Evolutionary conservation across 495 filamentous ascomycete species (phyloP), one percentile per base, ranked within the genome.

Genomic region (Penicillium ochrochloron): DNA sequence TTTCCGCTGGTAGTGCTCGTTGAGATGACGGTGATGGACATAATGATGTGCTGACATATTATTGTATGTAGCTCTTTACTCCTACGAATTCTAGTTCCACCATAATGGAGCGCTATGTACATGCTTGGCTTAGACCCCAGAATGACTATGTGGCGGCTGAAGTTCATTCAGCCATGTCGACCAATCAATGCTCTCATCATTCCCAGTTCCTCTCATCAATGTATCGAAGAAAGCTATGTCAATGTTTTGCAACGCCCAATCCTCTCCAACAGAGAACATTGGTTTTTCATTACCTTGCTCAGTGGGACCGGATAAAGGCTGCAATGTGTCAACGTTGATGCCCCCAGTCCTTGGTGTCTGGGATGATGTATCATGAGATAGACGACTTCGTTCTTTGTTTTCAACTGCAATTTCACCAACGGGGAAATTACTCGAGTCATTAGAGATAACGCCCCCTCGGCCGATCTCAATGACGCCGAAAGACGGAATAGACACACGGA

Each of bases 181-280:
- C 46, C 46, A 50, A 27, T 50, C 46, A 7, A 50, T 50, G 19
- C 46, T 50, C 3, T 50, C 46, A 27, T 50, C 46, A 23, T 9
- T 50, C 7, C 46, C 46, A 12, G 37, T 37, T 51, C 21, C 44
- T 61, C 59, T 51, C 42, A 61, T 61, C 8, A 61, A 14, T 4
- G 44, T 8, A n/a, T 61, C 57, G 46, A 59, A 59, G 21, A 59
- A 59, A 3, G 37, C 37, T 5, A 48, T 6, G 31, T 59, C 57
- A 15, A 21, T 9, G 29, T 59, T 33, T 39, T 59, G 57, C 37
- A 1, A 2, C 3, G 41, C 27, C 7, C 23, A 3, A 21, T 46
- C 9, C 31, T 48, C 14, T 2, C 54, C 62, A 10, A 51, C 60
- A 63, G 54, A 33, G n/a, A 25, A 48, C 6, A 35, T 39, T 12